Evolutionary conservation across 306 rosid genomes (phyloP), one percentile per base, ranked within the genome.

Genomic region (Dalbergia cultrata): DNA sequence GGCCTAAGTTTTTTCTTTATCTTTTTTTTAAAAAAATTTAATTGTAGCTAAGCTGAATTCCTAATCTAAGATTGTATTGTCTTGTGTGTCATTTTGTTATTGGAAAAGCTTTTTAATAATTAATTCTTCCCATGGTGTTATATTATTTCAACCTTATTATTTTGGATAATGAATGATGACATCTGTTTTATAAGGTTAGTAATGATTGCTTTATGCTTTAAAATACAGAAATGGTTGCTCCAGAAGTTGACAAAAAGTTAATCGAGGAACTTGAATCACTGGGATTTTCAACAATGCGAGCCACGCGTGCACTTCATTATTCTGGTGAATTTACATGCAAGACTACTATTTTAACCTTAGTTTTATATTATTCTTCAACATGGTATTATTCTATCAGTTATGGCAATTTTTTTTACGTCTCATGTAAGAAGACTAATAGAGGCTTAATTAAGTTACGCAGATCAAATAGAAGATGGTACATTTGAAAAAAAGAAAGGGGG

Each of bases 221-320:
- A n/a, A n/a, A n/a, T 88, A 60, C 79, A 95, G 99, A 91, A 86
- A 89, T 93, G 99, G 87, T 93, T 72, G 98, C 88, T 73, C 99
- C 98, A 0, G 97, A 91, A 81, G 99, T 95, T 81, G 91, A 95
- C 88, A 93, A 89, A 76, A 89, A 86, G 72, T 71, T 95, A 65
- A 92, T 93, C 1, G 96, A 83, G 89, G 98, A 95, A 75, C 98
- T 95, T 69, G 97, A 90, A 86, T 88, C 87, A 19, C 93, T 95
- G 99, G 99, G 97, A 2, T 95, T 95, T 76, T 74, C 97, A 34
- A 80, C 88, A 6, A 89, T 92, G 7, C 89, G 92, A 54, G 99
- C 98, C 66, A 93, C 91, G 17, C 86, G 94, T 47, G 98, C 98
- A 2, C 97, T 95, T 86, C 97, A 91, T 79, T 93, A 77, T 83